These are phyloP conservation scores for Lipomyces orientalis DNA, from an alignment of 805 yeast species.

Conservation along the genomic window DNA sequence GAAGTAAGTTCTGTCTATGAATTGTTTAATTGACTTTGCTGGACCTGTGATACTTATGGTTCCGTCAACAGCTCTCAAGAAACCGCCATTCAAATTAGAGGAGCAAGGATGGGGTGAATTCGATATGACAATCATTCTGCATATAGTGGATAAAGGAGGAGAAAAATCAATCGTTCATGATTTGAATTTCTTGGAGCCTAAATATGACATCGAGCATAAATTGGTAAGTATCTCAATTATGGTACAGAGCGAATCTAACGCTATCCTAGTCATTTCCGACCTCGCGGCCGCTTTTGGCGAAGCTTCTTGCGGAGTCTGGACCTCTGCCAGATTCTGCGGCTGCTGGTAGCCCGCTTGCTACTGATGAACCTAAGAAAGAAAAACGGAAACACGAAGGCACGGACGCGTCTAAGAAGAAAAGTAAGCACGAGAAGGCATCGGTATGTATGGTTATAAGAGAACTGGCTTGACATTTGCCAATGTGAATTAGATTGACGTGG, in stretches of 20 bases:
- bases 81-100: constrained; percentile 82
- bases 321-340: constrained; percentile 63
- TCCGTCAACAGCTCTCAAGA: constrained; percentile 58
- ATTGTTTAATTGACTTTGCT: not conserved
- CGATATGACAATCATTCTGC: constrained; percentile 80
- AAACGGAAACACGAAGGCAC: constrained; percentile 48
- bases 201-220: constrained; percentile 77
- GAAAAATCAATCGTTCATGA: constrained; percentile 88
- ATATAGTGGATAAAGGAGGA: constrained; percentile 83
- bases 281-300: constrained; percentile 71
- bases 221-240: constrained; percentile 46
- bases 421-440: constrained; percentile 54
- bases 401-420: constrained; percentile 46
- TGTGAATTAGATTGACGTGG: constrained; percentile 68
- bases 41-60: not conserved
- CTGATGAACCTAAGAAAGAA: constrained; percentile 44
- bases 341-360: constrained; percentile 21
- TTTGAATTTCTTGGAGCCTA: constrained; percentile 79
- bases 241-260: not conserved
- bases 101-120: constrained; percentile 99
- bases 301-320: constrained; percentile 79
- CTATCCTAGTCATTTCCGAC: constrained; percentile 65
- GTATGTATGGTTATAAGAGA: constrained; percentile 6
- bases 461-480: constrained; percentile 12
- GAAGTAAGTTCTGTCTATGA: constrained; percentile 46